Percentiles rank a stretch among this genome's conserved stretches.
phyloP scores from a whole-genome alignment of 1,284 basidiomycete species.

The Stygiomarasmius scandens region DNA sequence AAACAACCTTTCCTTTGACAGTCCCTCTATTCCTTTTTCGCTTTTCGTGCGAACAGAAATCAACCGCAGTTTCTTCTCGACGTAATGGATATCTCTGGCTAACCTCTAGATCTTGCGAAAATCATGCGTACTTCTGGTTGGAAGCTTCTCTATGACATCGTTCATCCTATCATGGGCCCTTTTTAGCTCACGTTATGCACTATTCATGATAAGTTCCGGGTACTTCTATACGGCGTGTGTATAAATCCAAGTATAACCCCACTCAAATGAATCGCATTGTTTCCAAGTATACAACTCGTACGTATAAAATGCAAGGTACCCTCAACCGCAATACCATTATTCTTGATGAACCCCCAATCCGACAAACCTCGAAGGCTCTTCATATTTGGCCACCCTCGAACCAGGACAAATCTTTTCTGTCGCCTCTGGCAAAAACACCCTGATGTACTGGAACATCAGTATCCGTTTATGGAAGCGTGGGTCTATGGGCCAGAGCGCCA shows the following conservation, averaged over 20 bases:
- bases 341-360: background rate
- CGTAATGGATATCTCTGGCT: no score
- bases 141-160: background rate
- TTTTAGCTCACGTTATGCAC: background rate
- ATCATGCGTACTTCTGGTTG: no score
- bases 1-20: no score
- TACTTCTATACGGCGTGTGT: background rate
- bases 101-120: no score
- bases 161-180: background rate
- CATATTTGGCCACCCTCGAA: slow-evolving; percentile 14
- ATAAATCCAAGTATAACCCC: background rate
- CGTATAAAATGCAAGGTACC: background rate
- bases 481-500: slow-evolving; percentile 13
- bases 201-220: background rate
- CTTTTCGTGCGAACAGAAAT: no score
- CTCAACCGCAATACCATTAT: background rate
- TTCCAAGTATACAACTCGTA: background rate
- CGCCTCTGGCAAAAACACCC: slow-evolving; percentile 12
- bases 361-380: slow-evolving; percentile 3
- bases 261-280: background rate
- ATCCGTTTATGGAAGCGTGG: slow-evolving; percentile 13
- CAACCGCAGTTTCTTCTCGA: no score
- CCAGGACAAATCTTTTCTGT: slow-evolving; percentile 15
- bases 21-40: no score
- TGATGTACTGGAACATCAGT: slow-evolving; percentile 11